Evolutionary conservation across 768 basidiomycete species (phyloP).

Genomic region (Hygrophorus pudorinus): DNA sequence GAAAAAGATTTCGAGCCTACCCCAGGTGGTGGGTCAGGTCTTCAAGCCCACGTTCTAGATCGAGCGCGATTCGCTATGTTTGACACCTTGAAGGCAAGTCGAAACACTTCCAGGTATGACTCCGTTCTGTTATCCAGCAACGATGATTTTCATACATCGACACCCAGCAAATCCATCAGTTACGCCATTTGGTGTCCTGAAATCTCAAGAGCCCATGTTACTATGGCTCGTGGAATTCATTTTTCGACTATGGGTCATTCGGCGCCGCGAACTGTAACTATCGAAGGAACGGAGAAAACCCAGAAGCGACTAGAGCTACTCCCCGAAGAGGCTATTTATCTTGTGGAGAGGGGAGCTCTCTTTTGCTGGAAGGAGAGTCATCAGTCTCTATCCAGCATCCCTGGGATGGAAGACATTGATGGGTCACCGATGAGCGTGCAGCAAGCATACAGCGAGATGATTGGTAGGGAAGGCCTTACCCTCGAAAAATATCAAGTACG

Average conservation of each 20-base stretch:
- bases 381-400: slow-evolving; percentile 19
- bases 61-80: slow-evolving; percentile 82
- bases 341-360: slow-evolving; percentile 82
- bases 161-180: slow-evolving; percentile 61
- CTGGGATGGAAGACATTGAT: slow-evolving; percentile 28
- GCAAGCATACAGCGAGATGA: slow-evolving; percentile 81
- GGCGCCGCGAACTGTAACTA: slow-evolving; percentile 36
- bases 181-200: slow-evolving; percentile 73
- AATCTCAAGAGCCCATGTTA: slow-evolving; percentile 56
- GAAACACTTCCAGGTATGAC: slow-evolving; percentile 67
- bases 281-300: slow-evolving; percentile 28
- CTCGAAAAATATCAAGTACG: slow-evolving; percentile 84
- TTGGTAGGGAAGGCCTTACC: slow-evolving; percentile 67
- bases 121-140: slow-evolving; percentile 1
- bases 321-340: slow-evolving; percentile 92
- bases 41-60: slow-evolving; percentile 77
- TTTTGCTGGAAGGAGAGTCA: slow-evolving; percentile 66
- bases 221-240: slow-evolving; percentile 70
- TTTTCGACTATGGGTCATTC: slow-evolving; percentile 79
- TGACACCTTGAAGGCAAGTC: slow-evolving; percentile 59
- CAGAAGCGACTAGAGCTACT: slow-evolving; percentile 74
- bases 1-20: slow-evolving; percentile 96
- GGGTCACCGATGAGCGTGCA: slow-evolving; percentile 85
- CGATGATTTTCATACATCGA: slow-evolving; percentile 3
- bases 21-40: slow-evolving; percentile 50